Evolutionary conservation across 805 yeast species (phyloP), one percentile per base, ranked within the genome.

Genomic region (Candida succiphila): DNA sequence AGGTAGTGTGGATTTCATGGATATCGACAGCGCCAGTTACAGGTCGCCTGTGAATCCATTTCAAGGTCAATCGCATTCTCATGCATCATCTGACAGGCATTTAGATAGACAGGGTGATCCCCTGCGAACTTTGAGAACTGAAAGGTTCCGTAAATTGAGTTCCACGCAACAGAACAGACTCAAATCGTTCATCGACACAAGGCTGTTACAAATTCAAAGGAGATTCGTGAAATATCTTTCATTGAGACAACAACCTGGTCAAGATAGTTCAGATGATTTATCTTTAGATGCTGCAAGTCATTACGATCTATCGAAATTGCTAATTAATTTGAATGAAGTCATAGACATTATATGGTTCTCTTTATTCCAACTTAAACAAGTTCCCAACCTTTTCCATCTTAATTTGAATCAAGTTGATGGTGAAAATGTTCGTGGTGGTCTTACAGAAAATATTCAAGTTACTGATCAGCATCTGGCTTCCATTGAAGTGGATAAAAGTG

Each of bases 311-410:
- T 31, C 42, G 1, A 55, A 62, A 4, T 50, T 78, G 6, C 38
- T 72, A 1, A 40, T 34, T 1, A 82, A 76, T 27, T 45, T 78
- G 18, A 60, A 61, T 25, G 52, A 58, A 7, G 50, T 80, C 2
- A 44, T 78, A 4, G 72, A 68, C 30, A 60, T 83, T 27, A 54
- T 82, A 5, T 78, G 85, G 84, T 68, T 66, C 35, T 75, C 86
- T 1, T 60, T 79, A 1, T 49, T 52, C 24, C 50, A 52, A 18
- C 32, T 48, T n/a, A 46, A 52, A 21, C 44, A 41, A 2, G 43
- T 56, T 4, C 61, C 61, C 3, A 36, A 35, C 18, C 30, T 54
- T 4, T 42, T 48, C 22, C 61, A 55, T 30, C 23, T 37, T 3
- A 50, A 54, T 27, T 18, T 32, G 14, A 17, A 18, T 28, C 25